phyloP scores from a whole-genome alignment of 2,329 filamentous ascomycete species.

The Aureobasidium sp. region DNA sequence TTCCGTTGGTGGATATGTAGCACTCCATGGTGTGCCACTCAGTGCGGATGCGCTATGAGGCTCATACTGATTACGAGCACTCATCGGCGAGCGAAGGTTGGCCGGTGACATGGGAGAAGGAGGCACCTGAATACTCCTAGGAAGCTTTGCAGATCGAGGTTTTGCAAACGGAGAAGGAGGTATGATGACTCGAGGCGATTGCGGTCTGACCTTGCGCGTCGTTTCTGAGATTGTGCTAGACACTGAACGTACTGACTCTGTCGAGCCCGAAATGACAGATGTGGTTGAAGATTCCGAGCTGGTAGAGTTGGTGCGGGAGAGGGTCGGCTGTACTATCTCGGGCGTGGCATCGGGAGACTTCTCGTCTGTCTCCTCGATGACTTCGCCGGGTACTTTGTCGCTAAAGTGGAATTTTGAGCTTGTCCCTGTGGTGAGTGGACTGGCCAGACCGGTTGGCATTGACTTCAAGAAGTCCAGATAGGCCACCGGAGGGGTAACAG shows the following conservation, averaged over 20 bases:
- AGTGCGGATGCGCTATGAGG: constrained; percentile 52
- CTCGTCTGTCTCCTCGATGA: constrained; percentile 25
- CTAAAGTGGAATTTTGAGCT: constrained; percentile 42
- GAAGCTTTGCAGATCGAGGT: constrained; percentile 51
- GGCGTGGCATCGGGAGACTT: constrained; percentile 21
- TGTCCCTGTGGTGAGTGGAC: constrained; percentile 52
- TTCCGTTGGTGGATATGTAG: constrained; percentile 10
- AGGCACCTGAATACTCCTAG: constrained; percentile 64
- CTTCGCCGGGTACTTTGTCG: constrained; percentile 28
- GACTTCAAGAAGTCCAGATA: constrained; percentile 91
- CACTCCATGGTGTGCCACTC: constrained; percentile 26
- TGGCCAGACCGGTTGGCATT: constrained; percentile 61
- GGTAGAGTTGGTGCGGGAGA: constrained; percentile 29
- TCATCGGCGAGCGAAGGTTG: constrained; percentile 57
- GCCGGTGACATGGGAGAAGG: constrained; percentile 62
- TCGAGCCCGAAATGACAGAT: constrained; percentile 13
- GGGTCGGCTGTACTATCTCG: constrained; percentile 24
- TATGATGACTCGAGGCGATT: constrained; percentile 35
- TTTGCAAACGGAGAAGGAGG: constrained; percentile 35
- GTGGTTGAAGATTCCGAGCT: constrained; percentile 18
- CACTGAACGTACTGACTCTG: constrained; percentile 7
- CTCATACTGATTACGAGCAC: constrained; percentile 52
- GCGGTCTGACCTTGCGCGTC: constrained; percentile 17
- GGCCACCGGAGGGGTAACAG: constrained; percentile 80
- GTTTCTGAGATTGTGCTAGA: constrained; percentile 7